Percentiles rank a stretch among this genome's conserved stretches.
Evolutionary conservation across 2,329 filamentous ascomycete genomes (phyloP).

Genomic region (Trichoderma sp.): DNA sequence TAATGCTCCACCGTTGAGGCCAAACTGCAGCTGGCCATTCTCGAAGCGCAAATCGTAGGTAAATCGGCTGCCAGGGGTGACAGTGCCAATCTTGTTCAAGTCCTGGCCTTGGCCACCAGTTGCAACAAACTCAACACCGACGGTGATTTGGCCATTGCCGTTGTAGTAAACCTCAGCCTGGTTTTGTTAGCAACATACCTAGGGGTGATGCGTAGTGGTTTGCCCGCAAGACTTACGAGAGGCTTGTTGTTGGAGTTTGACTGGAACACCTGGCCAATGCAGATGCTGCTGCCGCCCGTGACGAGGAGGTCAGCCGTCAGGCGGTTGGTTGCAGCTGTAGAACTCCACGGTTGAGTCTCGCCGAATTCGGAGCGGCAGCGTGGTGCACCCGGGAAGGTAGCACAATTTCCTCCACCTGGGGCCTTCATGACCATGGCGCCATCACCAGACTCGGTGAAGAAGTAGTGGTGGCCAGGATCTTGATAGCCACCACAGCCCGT

Average conservation of each 20-base stretch:
- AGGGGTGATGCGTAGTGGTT: background rate
- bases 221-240: background rate
- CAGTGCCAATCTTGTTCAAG: constrained; percentile 3
- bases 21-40: background rate
- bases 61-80: background rate
- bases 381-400: constrained; percentile 39
- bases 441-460: constrained; percentile 35
- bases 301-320: constrained; percentile 28
- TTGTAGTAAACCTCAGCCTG: background rate
- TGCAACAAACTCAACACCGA: constrained; percentile 6
- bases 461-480: constrained; percentile 30
- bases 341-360: constrained; percentile 37
- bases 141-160: background rate
- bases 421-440: constrained; percentile 41
- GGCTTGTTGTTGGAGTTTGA: constrained; percentile 5
- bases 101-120: background rate
- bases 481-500: constrained; percentile 37
- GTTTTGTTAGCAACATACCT: background rate
- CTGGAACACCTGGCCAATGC: constrained; percentile 7
- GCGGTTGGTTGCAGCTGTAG: constrained; percentile 25
- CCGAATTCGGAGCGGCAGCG: constrained; percentile 44
- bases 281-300: background rate
- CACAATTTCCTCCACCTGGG: constrained; percentile 37
- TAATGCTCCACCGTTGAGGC: background rate
- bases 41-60: background rate